Base-by-base conservation (phyloP, 805 yeast species). In the Scheffersomyces lignosus region DNA sequence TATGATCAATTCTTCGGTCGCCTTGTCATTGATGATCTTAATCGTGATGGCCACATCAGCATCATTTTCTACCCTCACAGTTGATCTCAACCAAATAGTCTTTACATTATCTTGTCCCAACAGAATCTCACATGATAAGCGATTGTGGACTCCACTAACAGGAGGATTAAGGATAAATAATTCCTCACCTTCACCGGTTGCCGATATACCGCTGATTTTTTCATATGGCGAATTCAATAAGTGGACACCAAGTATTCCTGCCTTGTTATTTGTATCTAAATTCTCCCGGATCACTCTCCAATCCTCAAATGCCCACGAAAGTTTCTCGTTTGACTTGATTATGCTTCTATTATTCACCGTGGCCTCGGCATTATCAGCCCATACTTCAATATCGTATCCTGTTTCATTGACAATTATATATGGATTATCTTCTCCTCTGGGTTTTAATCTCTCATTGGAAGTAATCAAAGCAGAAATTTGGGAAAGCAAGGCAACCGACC, bases 221-320 rank as follows among this genome's bases (percentile, higher is more conserved):
- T 73, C 73, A 53, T 82, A 90, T 0, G 64, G 64, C 0, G 86
- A 72, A 27, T 70, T 80, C 2, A 75, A 29, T 16, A 90, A 58
- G 29, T 71, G 69, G n/a, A 90, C 70, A 0, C 85, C 88, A 20
- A 91, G 60, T 3, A 72, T 64, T 31, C 80, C 81, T n/a, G 69
- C 70, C 14, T 74, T 77, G 28, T 73, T 78, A 37, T 83, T 83
- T 3, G 83, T 77, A 43, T 78, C 81, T 38, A 90, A 64, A 37
- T 80, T 79, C 52, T 91, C 96, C 59, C 99, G 81, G 16, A 89
- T 76, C 20, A 73, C 73, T 43, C 87, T 73, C 97, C 98, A 93
- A 54, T 91, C 96, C 51, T 90, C 96, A 66, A 95, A 95, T 27
- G 89, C 81, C 97, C 98, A 93, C 1, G 87, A 83, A 4, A 77